These are phyloP conservation scores for Lumnitzera racemosa DNA, from an alignment of 345 rosid species.

Conservation along the genomic window DNA sequence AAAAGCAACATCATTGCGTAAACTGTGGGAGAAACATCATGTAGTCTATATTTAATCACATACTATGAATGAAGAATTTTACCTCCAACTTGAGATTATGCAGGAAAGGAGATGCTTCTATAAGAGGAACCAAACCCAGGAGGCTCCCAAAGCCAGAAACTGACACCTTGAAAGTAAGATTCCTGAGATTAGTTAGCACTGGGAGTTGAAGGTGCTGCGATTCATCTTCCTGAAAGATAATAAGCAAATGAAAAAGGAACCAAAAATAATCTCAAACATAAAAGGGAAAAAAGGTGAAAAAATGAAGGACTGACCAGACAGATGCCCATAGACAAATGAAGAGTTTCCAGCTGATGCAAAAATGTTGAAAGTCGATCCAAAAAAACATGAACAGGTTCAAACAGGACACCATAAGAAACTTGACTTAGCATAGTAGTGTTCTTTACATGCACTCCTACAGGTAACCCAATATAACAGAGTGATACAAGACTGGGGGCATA, in stretches of 20 bases:
- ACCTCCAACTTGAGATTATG: slow-evolving; percentile 2
- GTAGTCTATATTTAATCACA: no score
- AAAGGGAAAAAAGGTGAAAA: background rate
- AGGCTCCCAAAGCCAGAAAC: slow-evolving; percentile 3
- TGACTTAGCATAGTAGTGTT: background rate
- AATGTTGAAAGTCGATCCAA: background rate
- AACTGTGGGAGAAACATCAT: no score
- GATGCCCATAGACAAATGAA: slow-evolving; percentile 1
- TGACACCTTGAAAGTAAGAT: background rate
- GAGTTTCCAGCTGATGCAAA: slow-evolving; percentile 7
- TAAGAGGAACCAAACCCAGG: slow-evolving; percentile 9
- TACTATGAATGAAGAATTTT: no score
- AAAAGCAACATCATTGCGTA: no score
- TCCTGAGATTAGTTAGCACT: background rate
- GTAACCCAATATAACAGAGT: background rate
- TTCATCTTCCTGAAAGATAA: slow-evolving; percentile 6
- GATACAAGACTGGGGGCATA: slow-evolving; percentile 8
- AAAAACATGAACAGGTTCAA: background rate
- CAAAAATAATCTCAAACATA: background rate
- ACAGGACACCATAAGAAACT: background rate
- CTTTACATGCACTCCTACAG: background rate
- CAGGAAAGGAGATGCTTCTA: slow-evolving; percentile 10
- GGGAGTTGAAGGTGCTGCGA: slow-evolving; percentile 2
- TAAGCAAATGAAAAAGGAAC: background rate
- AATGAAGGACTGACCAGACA: background rate